Base-by-base conservation (phyloP, 2,329 filamentous ascomycete species). In the Curvularia sp. region DNA sequence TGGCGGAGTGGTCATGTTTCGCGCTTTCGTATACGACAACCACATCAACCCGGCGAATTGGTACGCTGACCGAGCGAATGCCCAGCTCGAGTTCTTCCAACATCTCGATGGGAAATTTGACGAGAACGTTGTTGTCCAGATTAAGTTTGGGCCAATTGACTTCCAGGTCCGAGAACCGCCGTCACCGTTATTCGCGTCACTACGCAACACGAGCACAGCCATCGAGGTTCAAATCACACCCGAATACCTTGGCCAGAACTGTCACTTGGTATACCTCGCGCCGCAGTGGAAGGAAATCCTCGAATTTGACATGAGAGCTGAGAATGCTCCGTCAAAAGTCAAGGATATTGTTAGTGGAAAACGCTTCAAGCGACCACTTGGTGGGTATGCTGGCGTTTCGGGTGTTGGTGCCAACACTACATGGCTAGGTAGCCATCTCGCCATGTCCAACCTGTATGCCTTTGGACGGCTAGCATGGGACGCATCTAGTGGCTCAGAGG, bases 1-100 rank as follows among this genome's bases (percentile, higher is more conserved):
- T 49, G 95, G 95, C 75, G 93, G 93, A 74, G 95, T 89, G 31
- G 80, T 90, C 53, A 86, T 91, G 84, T 91, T 89, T 78, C 84
- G 89, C 1, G 88, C 89, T 1, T 91, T 91, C 64, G 88, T 91
- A 1, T 91, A 91, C 70, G 82, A 91, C 66, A 78, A 83, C 43
- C 75, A 79, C 7, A 73, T 88, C 60, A 82, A 85, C 61, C 80
- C 87, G 67, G 77, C 79, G 0, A 81, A 88, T 70, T 90, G 88
- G 87, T 85, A 83, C 50, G 83, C 83, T 1, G 89, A 91, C 70
- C 84, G 89, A 2, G 89, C 89, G 1, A 90, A 90, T 54, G 89
- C 88, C 0, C 88, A 87, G 0, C 86, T 90, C 0, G 80, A 91
- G 0, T 89, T 85, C 74, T 91, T 91, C 72, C 79, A 85, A 15